These are phyloP conservation scores for Fistulina hepatica DNA, from an alignment of 1,284 basidiomycete genomes.

Conservation along the genomic window DNA sequence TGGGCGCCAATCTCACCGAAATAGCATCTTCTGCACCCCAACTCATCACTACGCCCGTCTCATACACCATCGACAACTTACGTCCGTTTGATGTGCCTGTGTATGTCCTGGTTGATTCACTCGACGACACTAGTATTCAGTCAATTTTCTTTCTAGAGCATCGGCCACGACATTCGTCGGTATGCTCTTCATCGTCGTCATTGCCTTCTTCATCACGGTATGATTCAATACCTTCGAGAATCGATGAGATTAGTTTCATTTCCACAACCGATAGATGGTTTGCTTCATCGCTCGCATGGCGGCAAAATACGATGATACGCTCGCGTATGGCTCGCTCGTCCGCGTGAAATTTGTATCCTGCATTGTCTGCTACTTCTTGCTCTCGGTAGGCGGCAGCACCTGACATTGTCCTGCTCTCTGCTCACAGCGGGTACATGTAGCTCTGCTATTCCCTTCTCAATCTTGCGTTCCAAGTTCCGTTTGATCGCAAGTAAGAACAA, in stretches of 20 bases:
- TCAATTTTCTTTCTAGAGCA: slow-evolving; percentile 5
- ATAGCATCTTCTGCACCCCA: slow-evolving; percentile 36
- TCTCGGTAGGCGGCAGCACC: slow-evolving; percentile 29
- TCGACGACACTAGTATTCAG: not conserved
- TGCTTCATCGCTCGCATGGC: slow-evolving; percentile 22
- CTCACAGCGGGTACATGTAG: no score
- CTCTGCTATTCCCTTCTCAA: slow-evolving; percentile 40
- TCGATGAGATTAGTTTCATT: slow-evolving; percentile 3
- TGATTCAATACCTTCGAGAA: no score
- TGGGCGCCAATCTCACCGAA: slow-evolving; percentile 3
- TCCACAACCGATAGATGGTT: slow-evolving; percentile 19
- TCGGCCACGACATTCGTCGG: slow-evolving; percentile 53
- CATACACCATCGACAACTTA: slow-evolving; percentile 34
- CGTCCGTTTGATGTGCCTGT: slow-evolving; percentile 45
- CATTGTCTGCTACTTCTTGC: slow-evolving; percentile 33
- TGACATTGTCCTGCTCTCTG: not conserved
- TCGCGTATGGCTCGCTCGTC: slow-evolving; percentile 36
- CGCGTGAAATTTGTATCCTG: slow-evolving; percentile 34
- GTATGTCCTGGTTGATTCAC: slow-evolving; percentile 24
- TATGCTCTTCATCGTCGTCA: slow-evolving; percentile 48
- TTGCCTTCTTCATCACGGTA: slow-evolving; percentile 26
- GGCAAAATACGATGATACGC: slow-evolving; percentile 29
- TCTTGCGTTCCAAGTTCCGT: slow-evolving; percentile 44
- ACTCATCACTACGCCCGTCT: slow-evolving; percentile 35
- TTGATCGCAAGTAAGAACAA: slow-evolving; percentile 22